Conservation (phyloP, 768 basidiomycete genomes). For the Boletus coccyginus region DNA sequence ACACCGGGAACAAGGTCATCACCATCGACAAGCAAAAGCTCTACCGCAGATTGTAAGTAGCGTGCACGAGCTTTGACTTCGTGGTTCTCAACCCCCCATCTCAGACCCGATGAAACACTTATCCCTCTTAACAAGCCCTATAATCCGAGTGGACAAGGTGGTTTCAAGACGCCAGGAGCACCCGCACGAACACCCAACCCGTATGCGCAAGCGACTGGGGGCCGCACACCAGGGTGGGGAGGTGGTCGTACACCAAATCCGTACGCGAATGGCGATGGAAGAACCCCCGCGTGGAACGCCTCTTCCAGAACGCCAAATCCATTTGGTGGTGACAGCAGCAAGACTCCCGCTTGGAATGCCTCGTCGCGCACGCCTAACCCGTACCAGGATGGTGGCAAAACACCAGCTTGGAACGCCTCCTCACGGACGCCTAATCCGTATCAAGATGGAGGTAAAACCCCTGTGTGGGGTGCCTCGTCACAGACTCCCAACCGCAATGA, state of each 20-base stretch:
- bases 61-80: background rate
- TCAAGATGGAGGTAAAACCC: slow-evolving; percentile 17
- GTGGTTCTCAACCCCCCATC: slow-evolving; percentile 6
- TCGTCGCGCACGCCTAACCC: slow-evolving; percentile 57
- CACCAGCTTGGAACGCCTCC: slow-evolving; percentile 50
- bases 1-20: slow-evolving; percentile 84
- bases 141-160: slow-evolving; percentile 20
- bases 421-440: slow-evolving; percentile 59
- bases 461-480: slow-evolving; percentile 26
- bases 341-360: slow-evolving; percentile 65
- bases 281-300: slow-evolving; percentile 63
- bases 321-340: slow-evolving; percentile 51
- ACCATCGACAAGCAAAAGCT: slow-evolving; percentile 82
- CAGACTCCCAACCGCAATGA: slow-evolving; percentile 51
- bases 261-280: slow-evolving; percentile 54
- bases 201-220: slow-evolving; percentile 38
- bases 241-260: slow-evolving; percentile 65
- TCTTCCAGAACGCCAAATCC: slow-evolving; percentile 72
- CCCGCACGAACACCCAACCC: slow-evolving; percentile 47
- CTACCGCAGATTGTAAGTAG: slow-evolving; percentile 66
- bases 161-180: slow-evolving; percentile 36
- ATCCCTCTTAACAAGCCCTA: slow-evolving; percentile 45
- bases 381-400: slow-evolving; percentile 41
- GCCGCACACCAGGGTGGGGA: slow-evolving; percentile 37
- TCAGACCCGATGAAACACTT: slow-evolving; percentile 57